Evolutionary conservation across 2,329 filamentous ascomycete species (phyloP).

Genomic region (Scedosporium dehoogii): DNA sequence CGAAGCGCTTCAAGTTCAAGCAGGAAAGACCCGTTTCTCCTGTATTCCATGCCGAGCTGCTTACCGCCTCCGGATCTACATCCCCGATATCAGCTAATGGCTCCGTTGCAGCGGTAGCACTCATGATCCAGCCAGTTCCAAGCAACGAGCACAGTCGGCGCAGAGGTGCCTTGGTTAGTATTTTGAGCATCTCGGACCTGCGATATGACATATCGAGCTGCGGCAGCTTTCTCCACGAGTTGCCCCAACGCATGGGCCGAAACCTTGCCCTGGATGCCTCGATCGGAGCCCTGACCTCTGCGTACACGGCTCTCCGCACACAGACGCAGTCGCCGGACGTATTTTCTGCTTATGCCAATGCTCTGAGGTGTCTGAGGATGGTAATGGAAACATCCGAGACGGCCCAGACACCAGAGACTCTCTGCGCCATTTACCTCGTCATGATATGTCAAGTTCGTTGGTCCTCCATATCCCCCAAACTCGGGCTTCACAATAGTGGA

Average conservation of each 20-base stretch:
- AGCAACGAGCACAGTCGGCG: slow-evolving; percentile 19
- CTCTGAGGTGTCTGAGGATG: slow-evolving; percentile 17
- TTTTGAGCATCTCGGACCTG: slow-evolving; percentile 28
- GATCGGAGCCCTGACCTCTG: slow-evolving; percentile 19
- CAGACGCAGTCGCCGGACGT: slow-evolving; percentile 10
- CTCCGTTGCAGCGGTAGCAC: background rate
- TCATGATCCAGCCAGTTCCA: slow-evolving; percentile 11
- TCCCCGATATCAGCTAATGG: background rate
- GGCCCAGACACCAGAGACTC: slow-evolving; percentile 19
- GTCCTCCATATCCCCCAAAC: background rate
- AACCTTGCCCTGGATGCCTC: slow-evolving; percentile 34
- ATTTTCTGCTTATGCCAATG: slow-evolving; percentile 20
- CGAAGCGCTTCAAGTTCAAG: slow-evolving; percentile 39
- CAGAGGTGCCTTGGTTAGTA: slow-evolving; percentile 17
- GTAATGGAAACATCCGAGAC: slow-evolving; percentile 18
- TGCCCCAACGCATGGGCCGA: slow-evolving; percentile 32
- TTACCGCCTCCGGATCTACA: background rate
- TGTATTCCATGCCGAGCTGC: no score
- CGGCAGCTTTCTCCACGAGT: slow-evolving; percentile 32
- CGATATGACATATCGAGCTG: slow-evolving; percentile 37
- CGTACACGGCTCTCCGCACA: slow-evolving; percentile 15
- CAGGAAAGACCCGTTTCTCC: slow-evolving; percentile 15
- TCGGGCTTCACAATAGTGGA: accelerated
- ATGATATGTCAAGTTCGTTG: slow-evolving; percentile 23
- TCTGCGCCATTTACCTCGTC: slow-evolving; percentile 26